A percentile compares a stretch with the other conserved stretches of the same genome.
Conservation (phyloP, 1,139 yeast genomes). For the Pneumocystis canis region DNA sequence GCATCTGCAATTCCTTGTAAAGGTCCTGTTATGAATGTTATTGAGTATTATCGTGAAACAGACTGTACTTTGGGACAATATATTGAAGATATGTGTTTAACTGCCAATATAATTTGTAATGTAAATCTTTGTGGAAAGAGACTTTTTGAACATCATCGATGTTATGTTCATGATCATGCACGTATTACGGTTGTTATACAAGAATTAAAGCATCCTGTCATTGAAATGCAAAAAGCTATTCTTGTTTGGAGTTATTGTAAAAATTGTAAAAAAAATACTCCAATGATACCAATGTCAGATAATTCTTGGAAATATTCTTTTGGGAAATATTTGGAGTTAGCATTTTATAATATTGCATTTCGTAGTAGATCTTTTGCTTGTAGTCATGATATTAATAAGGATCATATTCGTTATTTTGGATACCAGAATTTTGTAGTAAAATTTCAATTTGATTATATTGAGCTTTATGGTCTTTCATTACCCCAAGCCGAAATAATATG, state of each 20-base stretch:
- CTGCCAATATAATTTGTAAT: slow-evolving; percentile 46
- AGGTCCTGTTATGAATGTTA: slow-evolving; percentile 71
- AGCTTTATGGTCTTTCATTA: slow-evolving; percentile 58
- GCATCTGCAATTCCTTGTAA: slow-evolving; percentile 82
- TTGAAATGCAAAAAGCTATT: slow-evolving; percentile 52
- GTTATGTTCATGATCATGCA: slow-evolving; percentile 81
- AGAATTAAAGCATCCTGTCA: slow-evolving; percentile 38
- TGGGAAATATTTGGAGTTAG: slow-evolving; percentile 78
- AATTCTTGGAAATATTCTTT: slow-evolving; percentile 81
- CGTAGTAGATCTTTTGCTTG: slow-evolving; percentile 43
- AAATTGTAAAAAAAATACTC: slow-evolving; percentile 58
- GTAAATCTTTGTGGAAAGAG: slow-evolving; percentile 66
- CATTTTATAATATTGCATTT: slow-evolving; percentile 54
- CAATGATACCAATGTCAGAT: slow-evolving; percentile 74
- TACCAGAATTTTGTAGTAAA: slow-evolving; percentile 65
- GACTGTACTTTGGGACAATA: slow-evolving; percentile 84
- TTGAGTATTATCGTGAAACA: slow-evolving; percentile 80
- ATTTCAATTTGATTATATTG: slow-evolving; percentile 62
- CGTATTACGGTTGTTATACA: slow-evolving; percentile 68
- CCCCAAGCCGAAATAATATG: slow-evolving; percentile 63
- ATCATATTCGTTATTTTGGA: slow-evolving; percentile 74
- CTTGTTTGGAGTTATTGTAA: slow-evolving; percentile 90
- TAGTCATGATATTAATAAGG: slow-evolving; percentile 61
- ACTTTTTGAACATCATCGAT: slow-evolving; percentile 61
- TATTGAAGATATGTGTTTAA: slow-evolving; percentile 65